Percentiles rank a stretch among this genome's conserved stretches.
Evolutionary conservation across 176 grass and related monocot genomes (phyloP).

Genomic region (Oryza glaberrima): DNA sequence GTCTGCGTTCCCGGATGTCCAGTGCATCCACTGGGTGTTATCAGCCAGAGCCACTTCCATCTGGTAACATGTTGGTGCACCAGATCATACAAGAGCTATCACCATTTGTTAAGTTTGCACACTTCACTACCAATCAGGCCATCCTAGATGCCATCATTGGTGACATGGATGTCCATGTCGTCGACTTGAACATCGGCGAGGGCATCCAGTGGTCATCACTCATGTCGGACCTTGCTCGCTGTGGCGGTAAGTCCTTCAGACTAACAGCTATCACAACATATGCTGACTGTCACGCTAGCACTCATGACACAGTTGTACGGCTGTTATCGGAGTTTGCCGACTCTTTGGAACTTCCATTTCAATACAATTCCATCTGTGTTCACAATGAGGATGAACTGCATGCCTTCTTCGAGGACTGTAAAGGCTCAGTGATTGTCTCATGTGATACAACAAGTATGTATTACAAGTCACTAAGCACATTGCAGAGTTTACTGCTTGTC

Average conservation of each 20-base stretch:
- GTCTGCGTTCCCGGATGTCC: slow-evolving; percentile 38
- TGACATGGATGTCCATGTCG: slow-evolving; percentile 32
- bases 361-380: slow-evolving; percentile 24
- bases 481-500: slow-evolving; percentile 22
- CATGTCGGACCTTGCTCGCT: slow-evolving; percentile 59
- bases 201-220: slow-evolving; percentile 66
- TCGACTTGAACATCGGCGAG: slow-evolving; percentile 55
- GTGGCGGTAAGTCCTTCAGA: slow-evolving; percentile 41
- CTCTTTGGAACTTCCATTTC: slow-evolving; percentile 53
- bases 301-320: background rate
- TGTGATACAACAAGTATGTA: slow-evolving; percentile 44
- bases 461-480: slow-evolving; percentile 30
- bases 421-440: slow-evolving; percentile 36
- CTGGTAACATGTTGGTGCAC: slow-evolving; percentile 37
- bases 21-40: background rate
- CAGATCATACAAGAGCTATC: slow-evolving; percentile 63
- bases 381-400: slow-evolving; percentile 26
- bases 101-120: slow-evolving; percentile 53
- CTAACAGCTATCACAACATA: slow-evolving; percentile 42
- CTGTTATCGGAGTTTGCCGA: slow-evolving; percentile 42
- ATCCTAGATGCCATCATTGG: slow-evolving; percentile 51
- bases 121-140: slow-evolving; percentile 67
- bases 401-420: slow-evolving; percentile 32
- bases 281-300: background rate
- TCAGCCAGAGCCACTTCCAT: background rate